Base-by-base conservation (phyloP, 2,329 filamentous ascomycete species). In the Aspergillaceae sp. region DNA sequence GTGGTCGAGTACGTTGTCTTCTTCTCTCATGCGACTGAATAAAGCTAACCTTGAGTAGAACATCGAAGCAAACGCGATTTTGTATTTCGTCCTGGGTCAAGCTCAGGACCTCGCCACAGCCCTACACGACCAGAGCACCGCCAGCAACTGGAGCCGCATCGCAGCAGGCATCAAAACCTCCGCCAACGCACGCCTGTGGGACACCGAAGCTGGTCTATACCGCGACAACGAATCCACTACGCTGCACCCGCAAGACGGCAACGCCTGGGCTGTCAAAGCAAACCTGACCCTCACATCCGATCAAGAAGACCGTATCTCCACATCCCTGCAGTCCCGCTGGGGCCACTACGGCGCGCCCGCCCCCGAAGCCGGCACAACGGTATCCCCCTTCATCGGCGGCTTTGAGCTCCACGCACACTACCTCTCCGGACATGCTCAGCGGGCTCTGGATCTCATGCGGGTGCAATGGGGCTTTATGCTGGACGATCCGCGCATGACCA, bases 381-480 rank as follows among this genome's bases (percentile, higher is more conserved):
- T 74, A 26, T 69, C 64, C 0, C 69, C 69, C 0, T 73, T 72
- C 54, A 65, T 70, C 43, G 58, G 59, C 4, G 61, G 62, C 33
- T 72, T 72, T 50, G 71, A 73, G 45, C 51, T 73, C 3, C 66
- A 70, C 44, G 69, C 65, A 2, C 68, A 74, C 52, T 66, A 67
- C 40, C 56, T 65, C 3, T 67, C 71, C 7, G 61, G 59, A 11
- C 53, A 68, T 4, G 60, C 64, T 0, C 55, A 65, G 7, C 51
- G 59, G 0, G 69, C 71, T 0, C 57, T 75, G 3, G 67, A 71
- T n/a, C 61, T 75, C 7, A 68, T 71, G 43, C 57, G 66, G 0
- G 54, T 71, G 2, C 68, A 74, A 56, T 79, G 75, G 74, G 74
- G 71, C 0, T 79, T 75, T 52, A 78, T 79, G 75, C 68, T 79